phyloP scores from a whole-genome alignment of 495 filamentous ascomycete species.

The Mytilinidion resinicola region DNA sequence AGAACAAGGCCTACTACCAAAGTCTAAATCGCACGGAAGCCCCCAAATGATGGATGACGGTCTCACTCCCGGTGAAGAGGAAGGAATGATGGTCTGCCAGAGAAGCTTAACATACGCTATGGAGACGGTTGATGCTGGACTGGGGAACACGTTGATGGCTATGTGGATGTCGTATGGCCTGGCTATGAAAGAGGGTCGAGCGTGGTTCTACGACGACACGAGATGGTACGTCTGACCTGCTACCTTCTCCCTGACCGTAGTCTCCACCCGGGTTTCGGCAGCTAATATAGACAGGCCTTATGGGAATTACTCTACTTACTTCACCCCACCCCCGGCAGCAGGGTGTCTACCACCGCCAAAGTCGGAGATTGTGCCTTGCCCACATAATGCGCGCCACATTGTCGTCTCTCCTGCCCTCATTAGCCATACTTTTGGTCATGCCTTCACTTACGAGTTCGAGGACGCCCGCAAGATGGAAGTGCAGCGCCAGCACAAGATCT shows the following conservation, averaged over 20 bases:
- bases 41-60: constrained; percentile 22
- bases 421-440: constrained; percentile 49
- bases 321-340: constrained; percentile 52
- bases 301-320: constrained; percentile 60
- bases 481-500: constrained; percentile 49
- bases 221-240: constrained; percentile 46
- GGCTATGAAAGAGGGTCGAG: constrained; percentile 58
- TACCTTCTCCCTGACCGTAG: neutral
- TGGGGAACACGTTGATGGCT: constrained; percentile 63
- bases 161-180: constrained; percentile 73
- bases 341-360: constrained; percentile 55
- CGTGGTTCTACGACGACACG: constrained; percentile 71
- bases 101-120: constrained; percentile 64
- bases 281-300: constrained; percentile 48
- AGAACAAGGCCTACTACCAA: constrained; percentile 49
- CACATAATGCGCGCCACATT: constrained; percentile 59
- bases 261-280: neutral
- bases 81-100: constrained; percentile 49
- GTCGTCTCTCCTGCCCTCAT: constrained; percentile 60
- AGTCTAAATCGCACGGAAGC: constrained; percentile 25
- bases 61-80: constrained; percentile 10
- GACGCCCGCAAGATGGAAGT: constrained; percentile 42
- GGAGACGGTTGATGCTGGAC: constrained; percentile 58
- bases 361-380: constrained; percentile 63
- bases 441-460: constrained; percentile 47